phyloP scores from a whole-genome alignment of 2,329 filamentous ascomycete genomes.

The Sporothrix pseudoabietina region DNA sequence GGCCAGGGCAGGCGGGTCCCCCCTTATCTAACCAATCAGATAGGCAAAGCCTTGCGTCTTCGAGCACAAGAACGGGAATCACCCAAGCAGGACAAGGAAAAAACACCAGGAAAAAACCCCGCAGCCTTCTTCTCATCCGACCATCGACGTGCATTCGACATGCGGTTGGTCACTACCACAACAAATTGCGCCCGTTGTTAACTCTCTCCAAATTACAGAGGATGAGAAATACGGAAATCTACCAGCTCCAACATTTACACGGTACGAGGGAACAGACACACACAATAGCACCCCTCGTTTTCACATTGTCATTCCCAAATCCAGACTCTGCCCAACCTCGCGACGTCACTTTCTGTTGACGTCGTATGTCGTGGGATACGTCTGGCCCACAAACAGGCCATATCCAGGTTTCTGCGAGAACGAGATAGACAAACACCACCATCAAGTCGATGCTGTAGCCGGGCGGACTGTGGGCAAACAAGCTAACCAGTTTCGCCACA shows the following conservation, averaged over 20 bases:
- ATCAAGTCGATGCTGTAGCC: not conserved
- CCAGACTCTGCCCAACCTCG: not conserved
- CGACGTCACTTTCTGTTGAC: not conserved
- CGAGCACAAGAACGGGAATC: not conserved
- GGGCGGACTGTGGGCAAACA: not conserved
- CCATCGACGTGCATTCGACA: not conserved
- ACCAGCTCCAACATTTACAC: not conserved
- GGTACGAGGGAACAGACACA: not conserved
- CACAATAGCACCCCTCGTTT: not conserved
- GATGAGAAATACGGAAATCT: not conserved
- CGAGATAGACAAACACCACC: not conserved
- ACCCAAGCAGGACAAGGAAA: not conserved
- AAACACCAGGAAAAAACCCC: constrained; percentile 28
- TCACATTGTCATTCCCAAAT: not conserved
- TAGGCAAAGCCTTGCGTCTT: not conserved
- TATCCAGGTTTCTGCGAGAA: not conserved
- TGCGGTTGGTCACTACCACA: not conserved
- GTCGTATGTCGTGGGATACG: not conserved
- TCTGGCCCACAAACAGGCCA: not conserved
- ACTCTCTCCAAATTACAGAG: not conserved
- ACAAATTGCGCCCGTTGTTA: not conserved
- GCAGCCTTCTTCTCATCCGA: constrained; percentile 15
- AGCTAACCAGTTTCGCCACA: not conserved
- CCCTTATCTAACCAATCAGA: constrained; percentile 27
- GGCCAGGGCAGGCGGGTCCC: not conserved